phyloP scores from a whole-genome alignment of 495 filamentous ascomycete genomes.

The Ramalina peruviana region DNA sequence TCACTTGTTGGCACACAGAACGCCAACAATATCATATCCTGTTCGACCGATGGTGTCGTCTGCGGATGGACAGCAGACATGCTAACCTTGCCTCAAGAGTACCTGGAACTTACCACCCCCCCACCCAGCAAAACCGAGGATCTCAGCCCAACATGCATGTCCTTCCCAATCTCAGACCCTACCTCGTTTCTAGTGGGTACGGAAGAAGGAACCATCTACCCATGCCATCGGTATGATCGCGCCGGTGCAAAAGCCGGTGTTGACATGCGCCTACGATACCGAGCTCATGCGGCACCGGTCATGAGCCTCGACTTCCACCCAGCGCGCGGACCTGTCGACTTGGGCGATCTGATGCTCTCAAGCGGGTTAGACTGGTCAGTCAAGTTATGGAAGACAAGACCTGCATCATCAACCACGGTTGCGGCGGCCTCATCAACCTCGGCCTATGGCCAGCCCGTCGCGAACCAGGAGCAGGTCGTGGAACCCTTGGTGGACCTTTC shows the following conservation, averaged over 20 bases:
- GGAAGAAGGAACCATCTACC: constrained; percentile 89
- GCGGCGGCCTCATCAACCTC: constrained; percentile 34
- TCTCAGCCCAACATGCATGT: constrained; percentile 89
- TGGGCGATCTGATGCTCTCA: constrained; percentile 86
- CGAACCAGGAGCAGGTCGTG: constrained; percentile 18
- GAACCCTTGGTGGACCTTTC: constrained; percentile 71
- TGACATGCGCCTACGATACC: constrained; percentile 70
- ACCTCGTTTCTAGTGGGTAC: constrained; percentile 96
- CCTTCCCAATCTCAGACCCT: constrained; percentile 87
- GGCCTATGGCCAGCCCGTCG: constrained; percentile 19
- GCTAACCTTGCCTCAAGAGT: constrained; percentile 89
- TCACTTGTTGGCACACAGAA: constrained; percentile 96
- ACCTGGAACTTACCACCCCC: constrained; percentile 72
- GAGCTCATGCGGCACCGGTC: constrained; percentile 80
- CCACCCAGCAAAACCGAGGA: constrained; percentile 85
- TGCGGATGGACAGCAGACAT: constrained; percentile 97
- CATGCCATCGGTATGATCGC: constrained; percentile 92
- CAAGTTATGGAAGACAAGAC: constrained; percentile 86
- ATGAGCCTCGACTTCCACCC: constrained; percentile 96
- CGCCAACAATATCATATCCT: constrained; percentile 93
- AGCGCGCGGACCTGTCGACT: constrained; percentile 73
- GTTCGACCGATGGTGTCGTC: constrained; percentile 89
- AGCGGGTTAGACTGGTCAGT: constrained; percentile 89
- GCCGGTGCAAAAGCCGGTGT: constrained; percentile 93
- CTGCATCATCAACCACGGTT: constrained; percentile 45